phyloP scores from a whole-genome alignment of 2,329 filamentous ascomycete species.

The Escovopsis sp. region DNA sequence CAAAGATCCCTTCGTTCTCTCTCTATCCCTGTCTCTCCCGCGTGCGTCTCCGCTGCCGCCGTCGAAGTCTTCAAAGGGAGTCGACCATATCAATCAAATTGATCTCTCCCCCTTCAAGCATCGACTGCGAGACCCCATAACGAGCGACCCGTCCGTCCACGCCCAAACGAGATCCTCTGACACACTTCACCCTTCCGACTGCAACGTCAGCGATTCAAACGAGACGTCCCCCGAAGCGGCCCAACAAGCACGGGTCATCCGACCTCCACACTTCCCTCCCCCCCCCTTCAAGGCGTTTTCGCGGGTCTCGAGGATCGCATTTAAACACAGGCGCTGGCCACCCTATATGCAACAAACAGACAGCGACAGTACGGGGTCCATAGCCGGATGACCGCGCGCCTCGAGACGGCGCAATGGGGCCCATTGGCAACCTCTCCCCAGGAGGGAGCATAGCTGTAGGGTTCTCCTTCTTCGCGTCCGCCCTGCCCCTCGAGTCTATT shows the following conservation, averaged over 20 bases:
- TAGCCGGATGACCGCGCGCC: conserved; percentile 33
- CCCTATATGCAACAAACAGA: conserved; percentile 13
- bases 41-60: too few species aligned
- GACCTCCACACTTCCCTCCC: background rate
- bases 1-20: too few species aligned
- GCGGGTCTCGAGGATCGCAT: background rate
- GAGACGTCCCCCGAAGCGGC: background rate
- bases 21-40: too few species aligned
- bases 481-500: background rate
- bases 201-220: background rate
- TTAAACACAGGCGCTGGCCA: background rate
- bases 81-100: too few species aligned
- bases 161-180: conserved; percentile 2
- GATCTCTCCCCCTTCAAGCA: too few species aligned
- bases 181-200: background rate
- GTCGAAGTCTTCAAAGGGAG: too few species aligned
- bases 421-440: conserved; percentile 61
- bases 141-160: background rate
- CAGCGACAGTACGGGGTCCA: conserved; percentile 4
- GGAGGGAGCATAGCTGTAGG: conserved; percentile 63
- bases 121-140: too few species aligned
- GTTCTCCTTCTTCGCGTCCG: conserved; percentile 5
- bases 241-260: background rate
- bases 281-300: too few species aligned
- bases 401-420: conserved; percentile 44